These are phyloP conservation scores for Hypomontagnella submonticulosa DNA, from an alignment of 495 filamentous ascomycete genomes.

Conservation along the genomic window DNA sequence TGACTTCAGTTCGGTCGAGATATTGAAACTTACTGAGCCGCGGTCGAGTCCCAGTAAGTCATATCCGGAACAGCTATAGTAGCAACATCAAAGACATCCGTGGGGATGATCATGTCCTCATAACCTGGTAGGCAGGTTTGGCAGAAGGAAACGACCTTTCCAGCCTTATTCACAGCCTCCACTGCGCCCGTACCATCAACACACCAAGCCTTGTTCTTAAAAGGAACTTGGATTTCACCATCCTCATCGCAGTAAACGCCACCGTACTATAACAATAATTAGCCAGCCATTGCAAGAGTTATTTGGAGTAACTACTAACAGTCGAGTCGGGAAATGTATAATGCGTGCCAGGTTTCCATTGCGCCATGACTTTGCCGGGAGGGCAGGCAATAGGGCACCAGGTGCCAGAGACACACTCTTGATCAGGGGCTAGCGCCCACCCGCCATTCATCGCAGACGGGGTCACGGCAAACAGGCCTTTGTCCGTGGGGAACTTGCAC, in stretches of 20 bases:
- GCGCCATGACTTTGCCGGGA: conserved; percentile 78
- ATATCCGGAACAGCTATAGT: conserved; percentile 77
- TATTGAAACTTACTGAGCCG: conserved; percentile 71
- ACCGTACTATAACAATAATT: conserved; percentile 68
- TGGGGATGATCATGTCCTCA: conserved; percentile 89
- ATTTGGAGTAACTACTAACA: conserved; percentile 60
- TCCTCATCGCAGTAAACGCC: conserved; percentile 78
- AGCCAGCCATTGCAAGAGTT: conserved; percentile 27
- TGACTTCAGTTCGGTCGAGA: neutral
- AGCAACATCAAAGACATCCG: conserved; percentile 63
- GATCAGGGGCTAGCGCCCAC: conserved; percentile 85
- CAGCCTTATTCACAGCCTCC: conserved; percentile 70
- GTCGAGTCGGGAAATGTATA: conserved; percentile 79
- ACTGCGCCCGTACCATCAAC: conserved; percentile 75
- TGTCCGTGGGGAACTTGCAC: conserved; percentile 74
- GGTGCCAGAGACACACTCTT: conserved; percentile 72
- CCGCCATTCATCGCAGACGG: conserved; percentile 74
- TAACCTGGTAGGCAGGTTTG: conserved; percentile 88
- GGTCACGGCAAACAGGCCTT: conserved; percentile 74
- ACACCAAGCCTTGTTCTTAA: conserved; percentile 75
- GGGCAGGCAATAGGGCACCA: conserved; percentile 86
- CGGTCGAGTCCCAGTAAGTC: conserved; percentile 76
- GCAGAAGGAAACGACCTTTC: conserved; percentile 74
- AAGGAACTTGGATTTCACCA: conserved; percentile 77
- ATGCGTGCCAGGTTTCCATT: conserved; percentile 78